Base-by-base conservation (phyloP, 108 stramenopile species). In the Mayamaea pseudoterrestris region DNA sequence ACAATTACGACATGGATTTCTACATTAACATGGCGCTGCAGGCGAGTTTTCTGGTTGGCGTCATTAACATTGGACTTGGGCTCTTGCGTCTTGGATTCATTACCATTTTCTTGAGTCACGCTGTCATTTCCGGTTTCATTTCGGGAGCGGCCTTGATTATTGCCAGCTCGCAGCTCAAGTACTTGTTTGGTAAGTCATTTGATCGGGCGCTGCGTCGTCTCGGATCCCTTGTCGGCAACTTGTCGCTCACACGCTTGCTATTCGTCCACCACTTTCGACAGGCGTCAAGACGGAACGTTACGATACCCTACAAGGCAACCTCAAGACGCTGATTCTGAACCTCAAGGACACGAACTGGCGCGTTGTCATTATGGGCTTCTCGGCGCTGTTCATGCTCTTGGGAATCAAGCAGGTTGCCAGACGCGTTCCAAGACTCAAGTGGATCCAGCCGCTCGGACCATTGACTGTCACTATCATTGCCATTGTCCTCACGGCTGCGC, bases 41-140 rank as follows among this genome's bases (percentile, higher is more conserved):
- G 39, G 44, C 55, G 6, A 52, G 71, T 26, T 73, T 83, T 50
- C 24, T 83, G 37, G 75, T 69, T 26, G 82, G 82, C 1, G 22
- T 76, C 30, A 30, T 58, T 43, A 53, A 69, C 52, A 46, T 73
- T 28, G 44, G 51, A 28, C 56, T 71, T 62, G 73, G 72, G 43
- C 1, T 74, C 16, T 51, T 83, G 27, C 61, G 65, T 17, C 29
- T 70, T 26, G 84, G 89, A 7, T 74, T 80, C 41, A 53, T 95
- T 35, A 71, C 79, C 23, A 76, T 68, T 35, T 83, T 95, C 44
- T 50, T 95, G 36, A 67, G 74, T 7, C 83, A 86, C 57, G 82
- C 90, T 11, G 86, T 95, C 16, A 54, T 93, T 13, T 66, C 72
- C 0, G 90, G 90, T 30, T 95, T 95, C 53, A 88, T 83, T 30